Evolutionary conservation across 345 rosid species (phyloP), one percentile per base, ranked within the genome.

Genomic region (Mangifera indica): DNA sequence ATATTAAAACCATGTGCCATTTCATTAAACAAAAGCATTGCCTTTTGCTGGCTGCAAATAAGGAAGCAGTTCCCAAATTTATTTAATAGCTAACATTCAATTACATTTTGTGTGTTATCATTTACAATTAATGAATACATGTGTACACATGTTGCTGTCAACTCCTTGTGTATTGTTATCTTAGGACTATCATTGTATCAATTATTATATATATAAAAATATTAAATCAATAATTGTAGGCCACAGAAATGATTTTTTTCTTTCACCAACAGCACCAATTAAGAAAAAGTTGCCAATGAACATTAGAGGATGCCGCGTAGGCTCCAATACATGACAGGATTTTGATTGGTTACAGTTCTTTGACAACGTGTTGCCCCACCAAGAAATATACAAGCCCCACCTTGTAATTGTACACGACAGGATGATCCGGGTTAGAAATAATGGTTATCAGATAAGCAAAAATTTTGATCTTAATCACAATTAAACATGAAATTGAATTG

Each of bases 241-340:
- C 32, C 32, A 29, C 32, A 29, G 32, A 29, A 1, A 29, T 29
- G 32, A 29, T 29, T 29, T 29, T n/a, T 29, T 29, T 29, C 32
- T 29, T 29, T 1, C 32, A 29, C 32, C 32, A 29, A 29, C 32
- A n/a, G n/a, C n/a, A 3, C 32, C 32, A 45, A 61, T 40, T 24
- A 66, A 61, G 48, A 74, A 24, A 53, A 74, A 70, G 45, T 51
- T 70, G 26, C 78, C 51, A 49, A 52, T n/a, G 12, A 29, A 29
- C 42, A 48, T 34, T 48, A 20, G 37, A 70, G 65, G 48, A 60
- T 48, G 66, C 56, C 73, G 48, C 58, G 32, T 3, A 29, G 32
- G 32, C 32, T 29, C 32, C 32, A 29, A 29, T 58, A 56, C 29
- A 17, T 60, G 74, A 66, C 66, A 70, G 3, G 48, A 20, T 34